phyloP scores from a whole-genome alignment of 768 basidiomycete species.

The Pholiota molesta region DNA sequence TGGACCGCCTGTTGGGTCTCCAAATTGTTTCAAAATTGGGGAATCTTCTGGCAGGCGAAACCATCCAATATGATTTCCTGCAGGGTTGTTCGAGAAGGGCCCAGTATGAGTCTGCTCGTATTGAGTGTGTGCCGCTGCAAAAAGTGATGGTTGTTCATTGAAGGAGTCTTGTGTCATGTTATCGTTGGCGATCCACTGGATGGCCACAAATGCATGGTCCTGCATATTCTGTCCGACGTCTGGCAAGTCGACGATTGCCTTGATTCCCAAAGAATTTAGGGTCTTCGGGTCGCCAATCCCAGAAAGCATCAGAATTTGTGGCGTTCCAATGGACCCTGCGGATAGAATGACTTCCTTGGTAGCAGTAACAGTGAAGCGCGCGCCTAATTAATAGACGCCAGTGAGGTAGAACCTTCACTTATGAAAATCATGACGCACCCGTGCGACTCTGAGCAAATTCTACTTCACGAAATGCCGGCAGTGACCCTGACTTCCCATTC shows the following conservation, averaged over 20 bases:
- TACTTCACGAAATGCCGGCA: constrained; percentile 4
- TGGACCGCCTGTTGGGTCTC: constrained; percentile 14
- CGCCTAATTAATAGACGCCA: neutral
- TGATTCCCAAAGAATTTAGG: constrained; percentile 26
- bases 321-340: constrained; percentile 37
- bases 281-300: constrained; percentile 33
- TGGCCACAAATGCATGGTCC: constrained; percentile 30
- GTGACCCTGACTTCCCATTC: neutral
- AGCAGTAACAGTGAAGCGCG: constrained; percentile 18
- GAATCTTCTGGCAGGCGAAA: constrained; percentile 13
- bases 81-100: neutral
- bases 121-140: constrained; percentile 1
- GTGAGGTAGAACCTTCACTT: neutral
- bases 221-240: constrained; percentile 37
- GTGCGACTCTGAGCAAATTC: constrained; percentile 1
- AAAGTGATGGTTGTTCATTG: constrained; percentile 1
- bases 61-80: constrained; percentile 15
- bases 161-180: constrained; percentile 21
- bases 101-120: constrained; percentile 5
- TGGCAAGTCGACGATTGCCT: constrained; percentile 31
- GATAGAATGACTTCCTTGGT: constrained; percentile 40
- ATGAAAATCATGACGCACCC: neutral
- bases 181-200: constrained; percentile 25
- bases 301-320: constrained; percentile 36
- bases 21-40: constrained; percentile 8